phyloP scores from a whole-genome alignment of 345 rosid species.

The Laguncularia racemosa region DNA sequence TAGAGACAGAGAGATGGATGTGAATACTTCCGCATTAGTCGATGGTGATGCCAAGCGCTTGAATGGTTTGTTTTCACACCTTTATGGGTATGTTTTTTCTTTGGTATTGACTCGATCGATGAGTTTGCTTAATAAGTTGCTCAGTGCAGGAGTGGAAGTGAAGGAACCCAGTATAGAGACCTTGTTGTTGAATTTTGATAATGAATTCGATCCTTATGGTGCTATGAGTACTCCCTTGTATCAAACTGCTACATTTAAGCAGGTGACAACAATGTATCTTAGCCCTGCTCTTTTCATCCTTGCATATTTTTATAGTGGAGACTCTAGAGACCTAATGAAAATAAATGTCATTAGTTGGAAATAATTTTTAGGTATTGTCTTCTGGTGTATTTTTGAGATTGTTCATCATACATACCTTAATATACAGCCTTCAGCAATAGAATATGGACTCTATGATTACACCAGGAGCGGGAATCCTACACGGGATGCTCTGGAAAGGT shows the following conservation, averaged over 20 bases:
- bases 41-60: constrained; percentile 21
- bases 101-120: not conserved
- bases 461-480: constrained; percentile 99
- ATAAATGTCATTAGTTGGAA: not conserved
- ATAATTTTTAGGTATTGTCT: not conserved
- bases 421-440: constrained; percentile 68
- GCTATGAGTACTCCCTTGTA: constrained; percentile 86
- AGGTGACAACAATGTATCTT: constrained; percentile 30
- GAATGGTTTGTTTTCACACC: constrained; percentile 24
- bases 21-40: constrained; percentile 30
- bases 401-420: not conserved
- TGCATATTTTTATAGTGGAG: not conserved
- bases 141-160: constrained; percentile 16
- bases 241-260: constrained; percentile 92
- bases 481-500: constrained; percentile 83
- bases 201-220: constrained; percentile 69
- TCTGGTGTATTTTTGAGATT: not conserved
- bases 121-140: not conserved
- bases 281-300: not conserved
- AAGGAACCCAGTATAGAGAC: constrained; percentile 69
- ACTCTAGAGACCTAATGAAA: not conserved
- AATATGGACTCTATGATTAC: constrained; percentile 84
- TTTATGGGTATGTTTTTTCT: not conserved
- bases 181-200: constrained; percentile 56
- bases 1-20: constrained; percentile 36